These are phyloP conservation scores for Pseudogymnoascus sp. DNA, from an alignment of 2,329 filamentous ascomycete genomes.

Conservation along the genomic window DNA sequence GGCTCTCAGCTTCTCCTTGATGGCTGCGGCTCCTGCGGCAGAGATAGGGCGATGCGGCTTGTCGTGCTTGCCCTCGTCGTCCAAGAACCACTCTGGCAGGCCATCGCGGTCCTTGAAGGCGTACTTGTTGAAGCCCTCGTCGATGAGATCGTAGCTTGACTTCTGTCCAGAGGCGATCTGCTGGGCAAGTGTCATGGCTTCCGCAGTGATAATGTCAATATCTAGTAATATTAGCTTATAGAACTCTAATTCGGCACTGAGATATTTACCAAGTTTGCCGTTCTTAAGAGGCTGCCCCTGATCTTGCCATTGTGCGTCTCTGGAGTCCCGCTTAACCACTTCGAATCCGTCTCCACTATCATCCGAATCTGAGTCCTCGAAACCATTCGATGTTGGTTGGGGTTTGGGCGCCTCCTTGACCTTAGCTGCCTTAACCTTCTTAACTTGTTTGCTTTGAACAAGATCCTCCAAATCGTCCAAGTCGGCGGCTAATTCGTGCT, in stretches of 20 bases:
- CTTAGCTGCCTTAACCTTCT: conserved; percentile 19
- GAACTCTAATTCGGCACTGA: neutral
- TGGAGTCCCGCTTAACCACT: conserved; percentile 46
- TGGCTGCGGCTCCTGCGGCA: conserved; percentile 80
- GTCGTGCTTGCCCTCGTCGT: conserved; percentile 82
- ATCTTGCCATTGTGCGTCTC: conserved; percentile 59
- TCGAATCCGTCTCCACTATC: conserved; percentile 51
- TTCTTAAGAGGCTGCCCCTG: conserved; percentile 56
- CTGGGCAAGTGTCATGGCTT: conserved; percentile 96
- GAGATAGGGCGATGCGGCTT: conserved; percentile 82
- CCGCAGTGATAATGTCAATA: conserved; percentile 98
- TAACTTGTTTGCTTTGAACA: conserved; percentile 27
- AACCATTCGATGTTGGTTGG: conserved; percentile 14
- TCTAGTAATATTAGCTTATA: conserved; percentile 42
- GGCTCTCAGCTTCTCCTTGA: conserved; percentile 88
- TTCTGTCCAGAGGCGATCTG: conserved; percentile 81
- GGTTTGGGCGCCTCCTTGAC: conserved; percentile 26
- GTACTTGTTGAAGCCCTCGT: conserved; percentile 90
- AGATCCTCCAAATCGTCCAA: conserved; percentile 21
- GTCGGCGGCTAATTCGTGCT: conserved; percentile 33
- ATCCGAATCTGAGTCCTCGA: conserved; percentile 16
- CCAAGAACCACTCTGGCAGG: conserved; percentile 94
- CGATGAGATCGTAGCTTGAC: conserved; percentile 69
- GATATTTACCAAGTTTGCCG: conserved; percentile 50
- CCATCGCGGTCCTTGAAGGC: conserved; percentile 86